Evolutionary conservation across 129 eudicot genomes (phyloP).

Genomic region (Erigeron canadensis): DNA sequence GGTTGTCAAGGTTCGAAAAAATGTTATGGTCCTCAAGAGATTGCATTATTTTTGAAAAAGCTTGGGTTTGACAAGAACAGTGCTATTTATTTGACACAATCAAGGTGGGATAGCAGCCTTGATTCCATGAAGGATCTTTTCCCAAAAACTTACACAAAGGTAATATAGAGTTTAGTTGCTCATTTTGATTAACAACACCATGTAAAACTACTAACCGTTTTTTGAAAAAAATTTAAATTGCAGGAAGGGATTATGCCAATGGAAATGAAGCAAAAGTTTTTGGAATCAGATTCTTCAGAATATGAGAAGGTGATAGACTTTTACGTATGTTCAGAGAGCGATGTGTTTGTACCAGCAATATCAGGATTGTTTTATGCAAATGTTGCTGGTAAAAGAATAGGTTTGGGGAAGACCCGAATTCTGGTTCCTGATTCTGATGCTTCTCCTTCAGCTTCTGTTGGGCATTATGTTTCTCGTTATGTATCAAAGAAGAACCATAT

Average conservation of each 20-base stretch:
- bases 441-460: constrained; percentile 41
- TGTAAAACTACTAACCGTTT: neutral
- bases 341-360: constrained; percentile 89
- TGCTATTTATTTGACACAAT: constrained; percentile 79
- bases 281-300: constrained; percentile 59
- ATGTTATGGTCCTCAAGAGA: constrained; percentile 74
- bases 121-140: constrained; percentile 73
- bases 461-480: constrained; percentile 60
- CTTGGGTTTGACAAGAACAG: constrained; percentile 79
- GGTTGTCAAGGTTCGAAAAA: constrained; percentile 85
- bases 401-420: constrained; percentile 85
- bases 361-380: constrained; percentile 92
- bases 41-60: constrained; percentile 74
- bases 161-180: constrained; percentile 21
- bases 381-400: constrained; percentile 91
- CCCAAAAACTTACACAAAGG: constrained; percentile 94
- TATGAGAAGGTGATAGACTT: constrained; percentile 83
- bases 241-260: constrained; percentile 91
- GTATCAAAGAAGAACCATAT: constrained; percentile 81
- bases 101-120: constrained; percentile 91
- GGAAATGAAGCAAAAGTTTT: constrained; percentile 65
- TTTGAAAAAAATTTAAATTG: constrained; percentile 10
- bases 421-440: constrained; percentile 71
- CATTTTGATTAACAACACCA: neutral
- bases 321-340: constrained; percentile 74